Base-by-base conservation (phyloP, 208 protist genomes). In the Crithidia bombi region DNA sequence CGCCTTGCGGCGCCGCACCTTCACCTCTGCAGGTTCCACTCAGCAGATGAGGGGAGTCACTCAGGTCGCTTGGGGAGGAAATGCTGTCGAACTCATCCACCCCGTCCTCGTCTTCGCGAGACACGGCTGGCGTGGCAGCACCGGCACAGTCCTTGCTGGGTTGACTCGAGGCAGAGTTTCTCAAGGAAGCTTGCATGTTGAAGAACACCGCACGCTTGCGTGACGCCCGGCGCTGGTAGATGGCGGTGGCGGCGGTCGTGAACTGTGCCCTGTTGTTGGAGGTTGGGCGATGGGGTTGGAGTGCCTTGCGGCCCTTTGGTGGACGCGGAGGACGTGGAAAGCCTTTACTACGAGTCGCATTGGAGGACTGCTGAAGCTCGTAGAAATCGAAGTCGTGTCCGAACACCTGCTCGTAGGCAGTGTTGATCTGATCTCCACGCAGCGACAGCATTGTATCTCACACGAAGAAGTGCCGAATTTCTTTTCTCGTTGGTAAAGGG, bases 361-460 rank as follows among this genome's bases (percentile, higher is more conserved):
- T 47, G 6, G 15, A 28, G 0, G 65, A 39, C 28, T 51, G 54
- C 26, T 54, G 59, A 10, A 28, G 39, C 14, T 35, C 44, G 46
- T 50, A 50, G 59, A 26, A 65, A 33, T 44, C 30, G 25, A 59
- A 43, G 33, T n/a, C 50, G 58, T 44, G 23, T 14, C 59, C 59
- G 38, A 74, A 51, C 21, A 74, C 59, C 28, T 65, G 47, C 50
- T 54, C 68, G 12, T 74, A 61, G 2, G 47, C 58, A 1, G 38
- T 25, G 30, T 67, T 21, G 17, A 67, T 44, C 15, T 52, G 21
- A 39, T 54, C 49, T 3, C 39, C 25, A 1, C 28, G 21, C n/a
- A 36, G 50, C 3, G 50, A 28, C 10, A 54, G 19, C 68, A 74
- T 65, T 50, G 47, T 39, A n/a, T n/a, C n/a, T n/a, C n/a, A n/a